Evolutionary conservation across 768 basidiomycete genomes (phyloP), one percentile per base, ranked within the genome.

Genomic region (Boletus insuetus): DNA sequence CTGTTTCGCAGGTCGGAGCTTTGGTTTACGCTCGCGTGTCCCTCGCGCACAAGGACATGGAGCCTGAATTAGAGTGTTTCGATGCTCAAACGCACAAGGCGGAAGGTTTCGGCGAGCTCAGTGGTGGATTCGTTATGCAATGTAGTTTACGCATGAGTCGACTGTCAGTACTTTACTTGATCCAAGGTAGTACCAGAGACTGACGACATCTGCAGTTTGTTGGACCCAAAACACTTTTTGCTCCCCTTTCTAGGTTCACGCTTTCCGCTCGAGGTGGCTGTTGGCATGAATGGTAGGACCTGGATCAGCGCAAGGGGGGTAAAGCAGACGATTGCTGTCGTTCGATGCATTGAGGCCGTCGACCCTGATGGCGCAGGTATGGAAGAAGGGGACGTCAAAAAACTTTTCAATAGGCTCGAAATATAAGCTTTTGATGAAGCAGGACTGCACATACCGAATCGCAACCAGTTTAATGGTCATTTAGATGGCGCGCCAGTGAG

Each of bases 51-150:
- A 91, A 94, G 65, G 95, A 98, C 69, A 95, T 98, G 91, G 97
- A 99, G 51, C 95, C 97, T 1, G 97, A 99, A 66, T 76, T 99
- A 10, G 94, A 97, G 67, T 99, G 97, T 69, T 92, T 97, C 63
- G 92, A 98, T 65, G 91, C 93, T 2, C 89, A 94, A 62, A 93
- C 91, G 24, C 86, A 84, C 59, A 98, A 97, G 72, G 76, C 94
- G 1, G 91, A 92, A 56, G 96, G 94, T 0, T 98, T 91, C 62
- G 97, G 97, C 2, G 94, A 95, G 61, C 79, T 99, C 37, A 94
- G 91, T 60, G 90, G 87, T 9, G 96, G 96, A 2, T 89, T 96
- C 63, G 67, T 97, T 57, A 77, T 89, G 10, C 79, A 82, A 35
- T 91, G 90, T 64, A 93, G 92, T 63, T 73, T 98, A 43, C 85